These are phyloP conservation scores for Coemansia sp. DNA, from an alignment of 192 early-diverging fungal genomes.

Conservation along the genomic window DNA sequence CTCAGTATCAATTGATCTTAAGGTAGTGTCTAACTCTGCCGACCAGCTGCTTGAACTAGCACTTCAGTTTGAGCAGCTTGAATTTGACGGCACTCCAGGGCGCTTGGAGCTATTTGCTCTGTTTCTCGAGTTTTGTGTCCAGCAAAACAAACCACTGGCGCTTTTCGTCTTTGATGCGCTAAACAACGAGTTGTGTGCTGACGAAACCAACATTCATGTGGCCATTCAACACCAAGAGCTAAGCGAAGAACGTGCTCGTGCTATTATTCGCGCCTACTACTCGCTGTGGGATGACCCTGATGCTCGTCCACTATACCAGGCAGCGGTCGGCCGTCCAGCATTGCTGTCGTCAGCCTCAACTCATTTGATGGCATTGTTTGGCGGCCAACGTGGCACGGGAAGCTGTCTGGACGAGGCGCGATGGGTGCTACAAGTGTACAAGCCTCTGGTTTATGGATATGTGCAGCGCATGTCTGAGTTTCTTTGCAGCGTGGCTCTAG, in stretches of 20 bases:
- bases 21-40: background rate
- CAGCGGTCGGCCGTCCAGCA: background rate
- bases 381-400: conserved; percentile 85
- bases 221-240: conserved; percentile 5
- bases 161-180: conserved; percentile 3
- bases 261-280: conserved; percentile 24
- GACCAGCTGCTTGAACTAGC: background rate
- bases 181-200: background rate
- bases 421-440: conserved; percentile 70
- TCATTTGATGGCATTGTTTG: conserved; percentile 79
- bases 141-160: background rate
- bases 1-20: background rate
- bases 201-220: conserved; percentile 12
- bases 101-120: conserved; percentile 18
- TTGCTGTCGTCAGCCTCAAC: conserved; percentile 50
- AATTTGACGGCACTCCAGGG: background rate
- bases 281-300: conserved; percentile 9
- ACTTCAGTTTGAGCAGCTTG: background rate
- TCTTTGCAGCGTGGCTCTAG: conserved; percentile 55
- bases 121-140: conserved; percentile 14
- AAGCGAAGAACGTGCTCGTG: conserved; percentile 1
- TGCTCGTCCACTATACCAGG: background rate
- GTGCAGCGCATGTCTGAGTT: conserved; percentile 70
- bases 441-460: conserved; percentile 66
- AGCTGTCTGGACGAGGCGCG: conserved; percentile 81